Evolutionary conservation across 176 grass and related monocot genomes (phyloP).

Genomic region (Cymbopogon citratus): DNA sequence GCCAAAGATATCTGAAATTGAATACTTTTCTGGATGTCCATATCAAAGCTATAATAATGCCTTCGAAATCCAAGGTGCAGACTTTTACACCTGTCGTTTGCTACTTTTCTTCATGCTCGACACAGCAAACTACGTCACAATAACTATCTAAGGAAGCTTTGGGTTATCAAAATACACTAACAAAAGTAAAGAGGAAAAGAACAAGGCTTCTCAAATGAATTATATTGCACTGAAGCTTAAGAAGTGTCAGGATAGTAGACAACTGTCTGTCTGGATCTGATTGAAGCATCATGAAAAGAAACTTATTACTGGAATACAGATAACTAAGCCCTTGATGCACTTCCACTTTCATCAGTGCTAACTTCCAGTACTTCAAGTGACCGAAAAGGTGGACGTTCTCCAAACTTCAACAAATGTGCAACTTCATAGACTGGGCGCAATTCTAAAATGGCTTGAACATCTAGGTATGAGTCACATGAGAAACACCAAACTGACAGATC

Average conservation of each 20-base stretch:
- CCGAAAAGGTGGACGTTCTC: constrained; percentile 59
- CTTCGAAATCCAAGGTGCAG: constrained; percentile 20
- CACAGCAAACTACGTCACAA: background rate
- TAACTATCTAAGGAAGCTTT: constrained; percentile 1
- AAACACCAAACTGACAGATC: constrained; percentile 97
- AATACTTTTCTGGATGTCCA: constrained; percentile 35
- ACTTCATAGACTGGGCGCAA: constrained; percentile 76
- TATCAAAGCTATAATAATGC: constrained; percentile 18
- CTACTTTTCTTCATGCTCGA: constrained; percentile 16
- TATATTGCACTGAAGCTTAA: constrained; percentile 19
- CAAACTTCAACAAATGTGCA: constrained; percentile 89
- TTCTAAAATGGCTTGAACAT: constrained; percentile 73
- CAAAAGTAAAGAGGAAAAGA: background rate
- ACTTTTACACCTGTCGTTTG: constrained; percentile 18
- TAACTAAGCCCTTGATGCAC: constrained; percentile 39
- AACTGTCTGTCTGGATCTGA: background rate
- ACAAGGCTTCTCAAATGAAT: background rate
- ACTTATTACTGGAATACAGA: background rate
- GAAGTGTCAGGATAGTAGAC: constrained; percentile 16
- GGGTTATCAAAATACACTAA: background rate
- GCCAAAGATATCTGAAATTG: constrained; percentile 14
- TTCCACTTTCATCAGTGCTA: constrained; percentile 20
- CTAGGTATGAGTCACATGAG: constrained; percentile 82
- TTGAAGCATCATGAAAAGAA: background rate
- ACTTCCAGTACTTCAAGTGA: constrained; percentile 47